Percentiles rank a stretch among this genome's conserved stretches.
Evolutionary conservation across 2,329 filamentous ascomycete genomes (phyloP).

Genomic region (Zasmidium citrigriseum): DNA sequence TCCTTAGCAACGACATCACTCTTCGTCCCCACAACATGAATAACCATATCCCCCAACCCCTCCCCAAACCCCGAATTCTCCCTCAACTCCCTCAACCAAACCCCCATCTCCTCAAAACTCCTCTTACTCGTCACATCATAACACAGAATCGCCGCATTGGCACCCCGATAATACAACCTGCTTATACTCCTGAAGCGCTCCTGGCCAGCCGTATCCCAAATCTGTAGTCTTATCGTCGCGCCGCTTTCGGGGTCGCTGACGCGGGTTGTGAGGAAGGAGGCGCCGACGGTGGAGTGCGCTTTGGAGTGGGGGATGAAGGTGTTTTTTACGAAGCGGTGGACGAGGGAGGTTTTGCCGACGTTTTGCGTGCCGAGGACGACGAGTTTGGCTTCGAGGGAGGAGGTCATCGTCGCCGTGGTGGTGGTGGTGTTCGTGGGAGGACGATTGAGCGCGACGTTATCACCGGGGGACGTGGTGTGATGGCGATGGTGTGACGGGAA

Average conservation of each 20-base stretch:
- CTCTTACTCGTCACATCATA: conserved; percentile 88
- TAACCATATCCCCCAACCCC: conserved; percentile 65
- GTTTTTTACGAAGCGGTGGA: conserved; percentile 75
- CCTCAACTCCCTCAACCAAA: conserved; percentile 64
- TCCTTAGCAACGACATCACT: conserved; percentile 87
- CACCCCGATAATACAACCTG: conserved; percentile 92
- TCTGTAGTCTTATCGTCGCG: conserved; percentile 85
- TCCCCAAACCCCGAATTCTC: conserved; percentile 37
- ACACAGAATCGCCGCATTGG: conserved; percentile 90
- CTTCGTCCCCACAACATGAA: conserved; percentile 95
- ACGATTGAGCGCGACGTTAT: not conserved
- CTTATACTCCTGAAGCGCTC: conserved; percentile 95
- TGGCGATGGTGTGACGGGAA: not conserved
- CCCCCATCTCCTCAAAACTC: conserved; percentile 89
- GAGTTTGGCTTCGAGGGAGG: conserved; percentile 76
- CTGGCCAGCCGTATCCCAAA: conserved; percentile 96
- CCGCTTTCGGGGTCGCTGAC: conserved; percentile 77
- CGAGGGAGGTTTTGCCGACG: conserved; percentile 77
- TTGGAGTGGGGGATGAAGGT: conserved; percentile 61
- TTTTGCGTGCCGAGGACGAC: conserved; percentile 78
- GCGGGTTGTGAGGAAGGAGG: conserved; percentile 64
- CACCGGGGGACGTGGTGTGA: not conserved
- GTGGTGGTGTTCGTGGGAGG: conserved; percentile 1
- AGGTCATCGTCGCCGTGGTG: too few relatives aligned
- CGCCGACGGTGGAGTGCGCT: conserved; percentile 52